phyloP scores from a whole-genome alignment of 2,329 filamentous ascomycete genomes.

The Colletotrichum tamarilloi region DNA sequence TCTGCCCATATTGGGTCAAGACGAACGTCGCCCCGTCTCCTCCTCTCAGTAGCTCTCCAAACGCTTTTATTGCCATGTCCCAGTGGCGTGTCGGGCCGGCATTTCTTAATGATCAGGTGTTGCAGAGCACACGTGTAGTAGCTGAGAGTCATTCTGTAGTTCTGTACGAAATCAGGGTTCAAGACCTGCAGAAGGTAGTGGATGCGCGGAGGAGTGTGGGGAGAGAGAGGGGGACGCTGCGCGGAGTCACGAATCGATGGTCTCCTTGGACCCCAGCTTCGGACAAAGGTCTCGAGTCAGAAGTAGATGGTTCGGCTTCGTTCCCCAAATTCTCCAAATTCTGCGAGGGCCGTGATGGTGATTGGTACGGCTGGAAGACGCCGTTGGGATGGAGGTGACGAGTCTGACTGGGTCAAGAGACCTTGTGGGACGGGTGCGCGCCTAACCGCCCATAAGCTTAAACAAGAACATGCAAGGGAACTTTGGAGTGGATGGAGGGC shows the following conservation, averaged over 20 bases:
- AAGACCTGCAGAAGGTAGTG: conserved; percentile 26
- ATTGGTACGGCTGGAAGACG: conserved; percentile 31
- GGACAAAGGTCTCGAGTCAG: conserved; percentile 21
- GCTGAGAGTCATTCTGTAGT: conserved; percentile 1
- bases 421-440: conserved; percentile 26
- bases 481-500: background rate
- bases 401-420: background rate
- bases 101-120: conserved; percentile 36
- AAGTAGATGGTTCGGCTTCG: conserved; percentile 5
- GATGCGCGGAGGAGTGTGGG: conserved; percentile 34
- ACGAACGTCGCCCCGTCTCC: background rate
- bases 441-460: conserved; percentile 33
- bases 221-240: conserved; percentile 10
- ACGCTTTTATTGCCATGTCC: background rate
- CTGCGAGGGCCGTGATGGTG: conserved; percentile 6
- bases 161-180: conserved; percentile 25
- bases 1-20: conserved; percentile 13
- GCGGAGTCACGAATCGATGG: conserved; percentile 24
- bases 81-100: conserved; percentile 28
- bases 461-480: conserved; percentile 19
- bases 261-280: conserved; percentile 10
- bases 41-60: background rate
- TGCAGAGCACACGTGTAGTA: conserved; percentile 17
- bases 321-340: conserved; percentile 30
- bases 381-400: background rate